Evolutionary conservation across 2,329 filamentous ascomycete species (phyloP).

Genomic region (Ophiosphaerella korrae): DNA sequence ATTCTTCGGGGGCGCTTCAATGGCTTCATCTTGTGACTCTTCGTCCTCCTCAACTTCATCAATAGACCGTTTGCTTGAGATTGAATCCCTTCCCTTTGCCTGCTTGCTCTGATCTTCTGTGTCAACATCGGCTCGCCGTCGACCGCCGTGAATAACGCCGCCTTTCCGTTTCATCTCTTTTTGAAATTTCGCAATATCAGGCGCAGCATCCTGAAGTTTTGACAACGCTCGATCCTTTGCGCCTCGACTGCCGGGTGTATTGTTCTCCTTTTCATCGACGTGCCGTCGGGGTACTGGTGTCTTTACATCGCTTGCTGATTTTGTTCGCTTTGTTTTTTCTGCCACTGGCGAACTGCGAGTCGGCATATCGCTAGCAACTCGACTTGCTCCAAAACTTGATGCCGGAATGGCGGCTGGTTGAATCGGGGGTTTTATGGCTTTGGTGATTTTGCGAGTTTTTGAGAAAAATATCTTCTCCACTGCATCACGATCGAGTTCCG

Average conservation of each 20-base stretch:
- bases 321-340: slow-evolving; percentile 36
- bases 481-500: slow-evolving; percentile 74
- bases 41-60: slow-evolving; percentile 51
- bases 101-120: slow-evolving; percentile 38
- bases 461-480: slow-evolving; percentile 71
- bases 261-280: slow-evolving; percentile 75
- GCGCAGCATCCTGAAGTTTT: slow-evolving; percentile 75
- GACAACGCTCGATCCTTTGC: slow-evolving; percentile 86
- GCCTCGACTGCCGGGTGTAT: slow-evolving; percentile 81
- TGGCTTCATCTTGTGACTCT: slow-evolving; percentile 50
- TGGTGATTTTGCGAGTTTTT: slow-evolving; percentile 28
- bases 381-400: slow-evolving; percentile 23
- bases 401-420: slow-evolving; percentile 23
- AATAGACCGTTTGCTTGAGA: slow-evolving; percentile 52
- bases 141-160: slow-evolving; percentile 64
- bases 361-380: slow-evolving; percentile 22
- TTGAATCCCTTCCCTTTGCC: slow-evolving; percentile 44
- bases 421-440: slow-evolving; percentile 24
- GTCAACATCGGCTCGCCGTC: slow-evolving; percentile 47
- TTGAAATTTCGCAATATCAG: slow-evolving; percentile 87
- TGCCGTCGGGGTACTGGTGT: slow-evolving; percentile 57
- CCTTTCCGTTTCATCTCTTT: slow-evolving; percentile 87
- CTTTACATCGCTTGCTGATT: slow-evolving; percentile 38
- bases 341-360: slow-evolving; percentile 29
- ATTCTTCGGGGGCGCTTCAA: slow-evolving; percentile 63